phyloP scores from a whole-genome alignment of 176 grass and related monocot genomes.

The Carex kokanica region DNA sequence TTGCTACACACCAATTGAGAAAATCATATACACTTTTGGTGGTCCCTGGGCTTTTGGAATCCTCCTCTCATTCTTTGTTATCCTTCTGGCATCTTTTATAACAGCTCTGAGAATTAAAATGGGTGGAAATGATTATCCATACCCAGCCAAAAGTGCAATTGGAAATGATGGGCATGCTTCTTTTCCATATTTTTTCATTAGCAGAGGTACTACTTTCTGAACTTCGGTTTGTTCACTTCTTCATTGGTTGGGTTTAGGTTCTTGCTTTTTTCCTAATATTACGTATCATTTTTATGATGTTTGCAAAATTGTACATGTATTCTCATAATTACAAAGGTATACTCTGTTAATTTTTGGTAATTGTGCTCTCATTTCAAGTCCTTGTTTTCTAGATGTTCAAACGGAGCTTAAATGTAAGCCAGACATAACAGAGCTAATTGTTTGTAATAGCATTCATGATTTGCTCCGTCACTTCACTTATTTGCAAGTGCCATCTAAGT shows the following conservation, averaged over 20 bases:
- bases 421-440: not conserved
- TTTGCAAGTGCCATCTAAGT: not conserved
- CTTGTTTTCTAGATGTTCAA: not conserved
- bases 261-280: not conserved
- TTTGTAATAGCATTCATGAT: not conserved
- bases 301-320: not conserved
- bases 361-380: not conserved
- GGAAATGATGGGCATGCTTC: slow-evolving; percentile 74
- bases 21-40: slow-evolving; percentile 85
- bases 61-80: slow-evolving; percentile 61
- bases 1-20: slow-evolving; percentile 95
- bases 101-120: slow-evolving; percentile 95
- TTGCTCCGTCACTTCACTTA: not conserved
- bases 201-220: slow-evolving; percentile 67
- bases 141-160: slow-evolving; percentile 61
- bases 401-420: not conserved
- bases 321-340: not conserved
- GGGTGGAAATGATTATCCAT: slow-evolving; percentile 61
- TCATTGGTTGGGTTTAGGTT: slow-evolving; percentile 7
- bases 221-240: slow-evolving; percentile 1
- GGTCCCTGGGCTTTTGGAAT: slow-evolving; percentile 88
- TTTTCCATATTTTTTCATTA: slow-evolving; percentile 89
- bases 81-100: slow-evolving; percentile 80
- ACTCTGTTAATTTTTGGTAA: not conserved
- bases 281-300: not conserved